These are phyloP conservation scores for Niveomyces coronatus DNA, from an alignment of 2,329 filamentous ascomycete genomes.

Conservation along the genomic window DNA sequence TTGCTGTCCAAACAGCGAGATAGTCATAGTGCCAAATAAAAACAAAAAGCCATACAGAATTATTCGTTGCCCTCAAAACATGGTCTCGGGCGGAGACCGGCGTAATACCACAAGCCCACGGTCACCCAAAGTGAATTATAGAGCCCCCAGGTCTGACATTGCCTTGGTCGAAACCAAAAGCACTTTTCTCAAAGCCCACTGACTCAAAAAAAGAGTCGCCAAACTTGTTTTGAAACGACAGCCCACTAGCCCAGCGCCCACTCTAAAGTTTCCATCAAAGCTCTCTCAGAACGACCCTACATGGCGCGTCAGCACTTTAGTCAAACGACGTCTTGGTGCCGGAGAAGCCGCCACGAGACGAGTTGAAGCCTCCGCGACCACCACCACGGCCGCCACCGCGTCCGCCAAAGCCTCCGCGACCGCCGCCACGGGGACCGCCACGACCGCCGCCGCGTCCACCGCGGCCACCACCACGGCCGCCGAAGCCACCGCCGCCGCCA, in stretches of 20 bases:
- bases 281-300: constrained; percentile 27
- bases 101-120: constrained; percentile 28
- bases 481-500: constrained; percentile 35
- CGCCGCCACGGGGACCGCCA: constrained; percentile 33
- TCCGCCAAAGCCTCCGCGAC: constrained; percentile 42
- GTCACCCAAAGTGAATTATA: constrained; percentile 22
- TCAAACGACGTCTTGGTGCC: constrained; percentile 72
- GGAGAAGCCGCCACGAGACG: constrained; percentile 39
- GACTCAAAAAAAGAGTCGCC: constrained; percentile 23
- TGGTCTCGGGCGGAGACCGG: constrained; percentile 19
- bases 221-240: constrained; percentile 41
- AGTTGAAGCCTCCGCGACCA: constrained; percentile 41
- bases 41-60: constrained; percentile 16
- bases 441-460: constrained; percentile 37
- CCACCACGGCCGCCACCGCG: constrained; percentile 42
- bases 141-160: constrained; percentile 48
- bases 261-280: constrained; percentile 21
- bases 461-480: constrained; percentile 43
- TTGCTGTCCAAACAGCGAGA: constrained; percentile 4
- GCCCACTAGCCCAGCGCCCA: constrained; percentile 41
- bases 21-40: constrained; percentile 9
- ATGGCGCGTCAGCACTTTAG: constrained; percentile 27
- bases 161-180: constrained; percentile 27
- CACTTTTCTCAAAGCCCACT: constrained; percentile 45
- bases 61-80: constrained; percentile 11